These are phyloP conservation scores for Colletotrichum sp. DNA, from an alignment of 2,329 filamentous ascomycete species.

Conservation along the genomic window DNA sequence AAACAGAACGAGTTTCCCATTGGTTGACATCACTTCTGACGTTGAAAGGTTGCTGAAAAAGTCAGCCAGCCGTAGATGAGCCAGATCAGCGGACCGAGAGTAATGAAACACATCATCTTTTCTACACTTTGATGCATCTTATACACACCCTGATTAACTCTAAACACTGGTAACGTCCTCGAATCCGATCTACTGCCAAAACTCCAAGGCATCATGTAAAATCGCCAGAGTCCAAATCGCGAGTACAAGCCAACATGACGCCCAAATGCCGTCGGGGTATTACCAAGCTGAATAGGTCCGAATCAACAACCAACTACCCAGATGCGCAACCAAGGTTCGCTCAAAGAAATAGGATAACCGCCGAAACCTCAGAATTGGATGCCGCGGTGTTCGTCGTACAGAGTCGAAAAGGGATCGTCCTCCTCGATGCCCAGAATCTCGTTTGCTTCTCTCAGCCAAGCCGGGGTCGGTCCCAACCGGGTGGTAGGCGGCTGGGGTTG, in stretches of 20 bases:
- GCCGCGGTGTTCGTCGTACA: neutral
- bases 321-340: neutral
- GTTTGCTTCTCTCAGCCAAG: conserved; percentile 8
- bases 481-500: neutral
- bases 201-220: neutral
- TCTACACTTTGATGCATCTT: neutral
- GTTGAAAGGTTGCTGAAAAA: neutral
- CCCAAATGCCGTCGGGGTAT: neutral
- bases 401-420: neutral
- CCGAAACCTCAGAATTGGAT: neutral
- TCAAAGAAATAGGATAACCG: neutral
- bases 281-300: neutral
- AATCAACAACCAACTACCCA: neutral
- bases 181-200: neutral
- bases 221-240: neutral
- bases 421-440: neutral
- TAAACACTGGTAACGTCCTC: neutral
- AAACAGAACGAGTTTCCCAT: conserved; percentile 8
- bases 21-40: conserved; percentile 14
- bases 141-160: neutral
- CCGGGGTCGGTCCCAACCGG: neutral
- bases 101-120: neutral
- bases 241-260: neutral
- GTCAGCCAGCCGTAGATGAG: neutral
- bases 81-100: neutral